Percentiles rank a stretch among this genome's conserved stretches.
Evolutionary conservation across 1,284 basidiomycete genomes (phyloP).

Genomic region (Ganoderma sinense): DNA sequence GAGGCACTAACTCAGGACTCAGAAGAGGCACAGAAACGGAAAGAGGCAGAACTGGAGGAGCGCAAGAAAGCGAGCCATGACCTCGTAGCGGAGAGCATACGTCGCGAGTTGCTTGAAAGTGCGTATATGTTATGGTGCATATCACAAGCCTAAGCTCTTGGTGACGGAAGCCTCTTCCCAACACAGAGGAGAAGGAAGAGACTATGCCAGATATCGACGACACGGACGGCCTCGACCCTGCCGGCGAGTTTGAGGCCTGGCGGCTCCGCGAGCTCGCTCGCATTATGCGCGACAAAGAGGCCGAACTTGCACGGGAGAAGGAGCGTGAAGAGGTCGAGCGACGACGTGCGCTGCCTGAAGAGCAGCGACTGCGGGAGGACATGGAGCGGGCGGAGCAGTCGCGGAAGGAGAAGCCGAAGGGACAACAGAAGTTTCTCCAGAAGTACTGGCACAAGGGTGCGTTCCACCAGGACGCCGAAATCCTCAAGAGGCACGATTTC

Average conservation of each 20-base stretch:
- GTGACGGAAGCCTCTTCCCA: not conserved
- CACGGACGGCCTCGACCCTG: constrained; percentile 92
- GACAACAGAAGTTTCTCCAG: constrained; percentile 92
- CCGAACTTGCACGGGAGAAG: constrained; percentile 76
- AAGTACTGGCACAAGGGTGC: constrained; percentile 99
- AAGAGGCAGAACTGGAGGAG: constrained; percentile 75
- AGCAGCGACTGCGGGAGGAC: constrained; percentile 90
- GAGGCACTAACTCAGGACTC: constrained; percentile 72
- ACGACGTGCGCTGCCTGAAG: constrained; percentile 91
- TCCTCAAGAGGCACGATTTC: constrained; percentile 86
- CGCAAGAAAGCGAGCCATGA: constrained; percentile 83
- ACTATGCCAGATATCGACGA: constrained; percentile 91
- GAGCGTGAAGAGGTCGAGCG: constrained; percentile 93
- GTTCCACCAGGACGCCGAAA: constrained; percentile 96
- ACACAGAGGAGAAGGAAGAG: constrained; percentile 85
- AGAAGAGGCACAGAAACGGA: constrained; percentile 70
- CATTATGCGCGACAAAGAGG: constrained; percentile 92
- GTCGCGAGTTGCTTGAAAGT: constrained; percentile 87
- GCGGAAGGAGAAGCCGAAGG: constrained; percentile 86
- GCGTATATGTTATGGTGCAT: constrained; percentile 35
- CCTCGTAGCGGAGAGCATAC: constrained; percentile 88
- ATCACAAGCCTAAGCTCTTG: not conserved
- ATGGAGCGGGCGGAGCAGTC: constrained; percentile 83
- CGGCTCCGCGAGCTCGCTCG: constrained; percentile 90
- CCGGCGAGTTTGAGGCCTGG: constrained; percentile 96